Evolutionary conservation across 345 rosid genomes (phyloP), one percentile per base, ranked within the genome.

Genomic region (Crucihimalaya himalaica): DNA sequence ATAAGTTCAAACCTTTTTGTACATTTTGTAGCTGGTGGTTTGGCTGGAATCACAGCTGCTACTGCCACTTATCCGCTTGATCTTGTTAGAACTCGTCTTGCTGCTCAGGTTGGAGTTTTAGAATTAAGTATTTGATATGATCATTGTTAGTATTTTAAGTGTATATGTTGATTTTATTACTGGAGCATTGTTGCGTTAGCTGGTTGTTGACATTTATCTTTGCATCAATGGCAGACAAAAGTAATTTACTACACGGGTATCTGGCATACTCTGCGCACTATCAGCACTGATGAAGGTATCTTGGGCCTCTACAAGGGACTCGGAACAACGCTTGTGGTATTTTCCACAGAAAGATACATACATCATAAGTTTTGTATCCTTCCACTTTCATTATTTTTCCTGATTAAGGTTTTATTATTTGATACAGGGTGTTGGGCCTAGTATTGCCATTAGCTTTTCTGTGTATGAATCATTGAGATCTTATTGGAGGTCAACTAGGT

Each of bases 41-140:
- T 90, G 78, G 93, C 99, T 25, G 99, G 99, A 83, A 83, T 92
- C 75, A 92, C 96, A 18, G 99, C 99, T 84, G 98, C 99, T 42
- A 84, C 98, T 64, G 89, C 87, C 45, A 88, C 97, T 23, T 92
- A 95, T 81, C 99, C 99, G 1, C 81, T 95, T 84, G 99, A 95
- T 87, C 99, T 95, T 79, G 94, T 90, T 67, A 85, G 99, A 76
- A 95, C 98, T 11, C 97, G 98, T 6, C 96, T 95, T 61, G 91
- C 99, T 45, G 92, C 97, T 27, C 99, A 92, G 98, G 98, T 92
- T 83, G 68, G 79, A 50, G 43, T 19, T 23, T 25, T 59, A 34
- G 20, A 51, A 12, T 39, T 72, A 29, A 12, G 27, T 34, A 27
- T 31, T 46, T 27, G 53, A 58, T 34, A 34, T 48, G 3, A 5